Evolutionary conservation across 257 asterid genomes (phyloP), one percentile per base, ranked within the genome.

Genomic region (Misopates orontium): DNA sequence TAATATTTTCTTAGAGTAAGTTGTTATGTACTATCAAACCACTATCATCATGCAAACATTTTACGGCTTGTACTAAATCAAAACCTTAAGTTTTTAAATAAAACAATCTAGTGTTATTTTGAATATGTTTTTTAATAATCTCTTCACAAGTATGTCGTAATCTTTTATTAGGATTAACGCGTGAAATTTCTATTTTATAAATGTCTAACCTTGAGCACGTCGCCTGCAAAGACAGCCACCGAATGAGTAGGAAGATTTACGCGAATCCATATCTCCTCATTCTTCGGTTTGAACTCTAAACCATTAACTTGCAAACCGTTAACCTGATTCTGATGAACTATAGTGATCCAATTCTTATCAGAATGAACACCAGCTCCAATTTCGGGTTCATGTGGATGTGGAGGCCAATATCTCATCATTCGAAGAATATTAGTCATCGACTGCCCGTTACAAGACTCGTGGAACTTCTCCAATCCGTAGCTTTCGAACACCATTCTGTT

Each of bases 261-360:
- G 10, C 50, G 9, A 36, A 17, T 59, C 64, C 64, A 59, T 10
- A 17, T 16, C 5, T 39, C 64, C 10, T 14, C 40, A 0, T 11
- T 28, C 50, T 59, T 59, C 12, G 25, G 28, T 59, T 59, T 59
- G 12, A 59, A 18, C 64, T n/a, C n/a, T n/a, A n/a, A n/a, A n/a
- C n/a, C n/a, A n/a, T n/a, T n/a, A n/a, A n/a, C n/a, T n/a, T 59
- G 64, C 49, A 59, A 39, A 15, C 50, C 64, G 8, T 59, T 59
- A 3, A 59, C 64, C 5, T 36, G 49, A 59, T 36, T 44, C 22
- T 39, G 64, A 11, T 59, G 64, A 59, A 59, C 50, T 10, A 59
- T 19, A 47, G 64, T 31, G 25, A 59, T 8, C 64, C 48, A 32
- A 24, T 59, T 17, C 49, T 59, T 59, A 18, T 59, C 64, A 1